A percentile compares a stretch with the other conserved stretches of the same genome.
phyloP scores from a whole-genome alignment of 805 yeast genomes.

The Candida sithepensis region DNA sequence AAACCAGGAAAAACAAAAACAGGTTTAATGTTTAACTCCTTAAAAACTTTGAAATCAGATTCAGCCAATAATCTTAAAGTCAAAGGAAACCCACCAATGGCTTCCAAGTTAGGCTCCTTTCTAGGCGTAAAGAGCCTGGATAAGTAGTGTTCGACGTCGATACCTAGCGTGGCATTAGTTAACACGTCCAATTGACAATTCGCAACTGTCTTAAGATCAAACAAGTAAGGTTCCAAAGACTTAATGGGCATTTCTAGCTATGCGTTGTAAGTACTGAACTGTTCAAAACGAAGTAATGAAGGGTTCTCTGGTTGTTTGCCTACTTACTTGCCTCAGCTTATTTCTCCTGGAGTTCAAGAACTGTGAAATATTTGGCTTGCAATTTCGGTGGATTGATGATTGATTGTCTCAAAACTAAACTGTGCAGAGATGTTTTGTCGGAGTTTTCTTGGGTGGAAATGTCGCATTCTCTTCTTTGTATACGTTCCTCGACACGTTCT shows the following conservation, averaged over 20 bases:
- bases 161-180: slow-evolving; percentile 68
- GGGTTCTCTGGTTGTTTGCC: too few species aligned
- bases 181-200: slow-evolving; percentile 59
- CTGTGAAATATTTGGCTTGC: not conserved
- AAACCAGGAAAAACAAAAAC: slow-evolving; percentile 76
- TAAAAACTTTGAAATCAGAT: slow-evolving; percentile 58
- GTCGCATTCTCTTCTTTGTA: too few species aligned
- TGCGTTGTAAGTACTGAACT: too few species aligned
- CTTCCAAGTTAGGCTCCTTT: slow-evolving; percentile 67
- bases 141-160: slow-evolving; percentile 79
- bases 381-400: too few species aligned
- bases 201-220: slow-evolving; percentile 62
- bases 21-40: slow-evolving; percentile 65
- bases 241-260: slow-evolving; percentile 34
- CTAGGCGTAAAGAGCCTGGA: slow-evolving; percentile 57
- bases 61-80: slow-evolving; percentile 55
- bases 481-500: not conserved
- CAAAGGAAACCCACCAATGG: slow-evolving; percentile 78
- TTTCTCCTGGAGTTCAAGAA: not conserved
- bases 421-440: not conserved
- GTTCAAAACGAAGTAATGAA: too few species aligned
- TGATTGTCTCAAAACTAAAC: too few species aligned
- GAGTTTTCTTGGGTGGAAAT: too few species aligned
- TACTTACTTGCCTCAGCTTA: too few species aligned
- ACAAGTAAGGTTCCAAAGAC: slow-evolving; percentile 64